Evolutionary conservation across 1,284 basidiomycete species (phyloP), one percentile per base, ranked within the genome.

Genomic region (Apiotrichum domesticum): DNA sequence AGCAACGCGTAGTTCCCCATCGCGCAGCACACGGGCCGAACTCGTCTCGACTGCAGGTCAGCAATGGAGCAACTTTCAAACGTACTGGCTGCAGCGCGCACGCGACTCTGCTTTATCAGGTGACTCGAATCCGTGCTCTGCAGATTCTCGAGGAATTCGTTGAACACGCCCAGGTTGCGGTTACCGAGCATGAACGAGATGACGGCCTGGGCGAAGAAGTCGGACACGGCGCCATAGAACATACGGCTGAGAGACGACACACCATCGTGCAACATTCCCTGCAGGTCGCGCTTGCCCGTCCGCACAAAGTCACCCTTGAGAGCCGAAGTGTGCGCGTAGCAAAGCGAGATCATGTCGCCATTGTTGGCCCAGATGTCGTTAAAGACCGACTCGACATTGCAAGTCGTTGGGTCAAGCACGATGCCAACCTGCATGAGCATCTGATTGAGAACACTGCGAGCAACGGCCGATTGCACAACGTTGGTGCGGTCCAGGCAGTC

Each of bases 281-380:
- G 82, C 33, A 96, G 78, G 72, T 98, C 94, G 21, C 95, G 85
- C 77, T 91, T 95, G 35, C 95, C 95, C 0, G 94, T 98, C 81
- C 91, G 83, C 0, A 92, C 95, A 69, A 92, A 97, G 77, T 96
- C 93, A n/a, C 93, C 90, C 84, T 98, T 98, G 50, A 98, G 80
- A 2, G 75, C 77, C 0, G 72, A 75, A 6, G 73, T 80, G 15
- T 79, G 78, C 1, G 78, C 77, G 64, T 97, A 96, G 51, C 72
- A 72, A 41, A 72, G 49, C 46, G 68, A 71, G 43, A 73, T 62
- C 56, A 67, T 74, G 63, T 75, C 73, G 8, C 73, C 73, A 53
- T 75, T 75, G 59, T 75, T 73, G 3, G 95, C 95, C 95, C 94
- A 98, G 29, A 92, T 83, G 71, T 91, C 87, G 65, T 95, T 96